phyloP scores from a whole-genome alignment of 2,329 filamentous ascomycete species.

The Paraphoma chrysanthemicola region DNA sequence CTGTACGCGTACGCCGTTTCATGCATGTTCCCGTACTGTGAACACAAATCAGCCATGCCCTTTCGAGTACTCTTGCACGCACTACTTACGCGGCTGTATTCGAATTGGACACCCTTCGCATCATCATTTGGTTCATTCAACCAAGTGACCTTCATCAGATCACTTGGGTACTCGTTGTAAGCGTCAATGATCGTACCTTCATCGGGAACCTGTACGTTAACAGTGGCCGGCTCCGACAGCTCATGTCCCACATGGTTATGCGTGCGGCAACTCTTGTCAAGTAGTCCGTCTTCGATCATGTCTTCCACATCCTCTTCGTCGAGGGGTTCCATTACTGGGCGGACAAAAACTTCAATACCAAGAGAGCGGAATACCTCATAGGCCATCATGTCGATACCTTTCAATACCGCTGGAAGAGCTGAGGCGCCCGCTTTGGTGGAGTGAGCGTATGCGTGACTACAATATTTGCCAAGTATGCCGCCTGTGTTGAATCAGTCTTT shows the following conservation, averaged over 20 bases:
- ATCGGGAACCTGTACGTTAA: background rate
- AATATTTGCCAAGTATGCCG: slow-evolving; percentile 54
- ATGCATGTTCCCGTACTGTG: slow-evolving; percentile 27
- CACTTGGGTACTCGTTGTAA: background rate
- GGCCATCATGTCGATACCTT: slow-evolving; percentile 56
- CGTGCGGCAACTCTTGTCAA: background rate
- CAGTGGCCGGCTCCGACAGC: background rate
- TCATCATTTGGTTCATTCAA: slow-evolving; percentile 1
- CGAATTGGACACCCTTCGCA: slow-evolving; percentile 1
- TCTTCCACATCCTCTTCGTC: background rate
- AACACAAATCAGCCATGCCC: background rate
- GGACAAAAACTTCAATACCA: slow-evolving; percentile 36
- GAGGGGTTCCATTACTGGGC: slow-evolving; percentile 33
- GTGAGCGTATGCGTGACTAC: slow-evolving; percentile 58
- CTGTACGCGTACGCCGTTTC: slow-evolving; percentile 8
- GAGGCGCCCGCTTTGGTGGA: slow-evolving; percentile 28
- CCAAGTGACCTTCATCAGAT: slow-evolving; percentile 5
- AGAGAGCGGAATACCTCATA: slow-evolving; percentile 48
- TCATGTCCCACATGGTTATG: background rate
- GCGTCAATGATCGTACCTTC: background rate
- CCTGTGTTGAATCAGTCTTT: slow-evolving; percentile 36
- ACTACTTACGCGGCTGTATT: slow-evolving; percentile 5
- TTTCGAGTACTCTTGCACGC: background rate
- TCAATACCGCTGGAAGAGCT: slow-evolving; percentile 49
- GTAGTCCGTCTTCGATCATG: background rate